These are phyloP conservation scores for Colletotrichum viniferum DNA, from an alignment of 2,329 filamentous ascomycete genomes.

Conservation along the genomic window DNA sequence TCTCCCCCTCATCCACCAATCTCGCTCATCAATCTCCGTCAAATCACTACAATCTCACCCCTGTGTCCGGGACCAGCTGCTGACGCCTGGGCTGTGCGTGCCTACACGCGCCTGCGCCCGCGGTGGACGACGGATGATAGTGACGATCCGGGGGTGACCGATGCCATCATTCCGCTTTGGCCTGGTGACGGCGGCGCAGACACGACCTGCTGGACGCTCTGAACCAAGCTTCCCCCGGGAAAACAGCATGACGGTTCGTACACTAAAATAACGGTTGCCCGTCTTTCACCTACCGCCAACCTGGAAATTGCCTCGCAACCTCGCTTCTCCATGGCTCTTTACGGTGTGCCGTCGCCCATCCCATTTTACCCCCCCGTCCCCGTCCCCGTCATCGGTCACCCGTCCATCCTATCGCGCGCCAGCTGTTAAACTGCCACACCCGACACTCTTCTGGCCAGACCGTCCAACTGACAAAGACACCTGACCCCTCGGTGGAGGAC, in stretches of 20 bases:
- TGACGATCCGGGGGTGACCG: conserved; percentile 13
- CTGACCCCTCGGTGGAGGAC: conserved; percentile 21
- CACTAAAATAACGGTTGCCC: conserved; percentile 13
- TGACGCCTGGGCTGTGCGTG: conserved; percentile 13
- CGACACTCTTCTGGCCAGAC: conserved; percentile 1
- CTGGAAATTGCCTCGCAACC: neutral
- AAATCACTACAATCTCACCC: neutral
- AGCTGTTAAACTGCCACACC: conserved; percentile 1
- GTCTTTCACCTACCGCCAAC: neutral
- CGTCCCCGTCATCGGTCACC: conserved; percentile 12
- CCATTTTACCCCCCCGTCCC: neutral
- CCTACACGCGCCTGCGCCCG: conserved; percentile 2
- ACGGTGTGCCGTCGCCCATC: neutral
- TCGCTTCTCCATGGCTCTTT: neutral
- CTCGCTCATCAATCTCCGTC: conserved; percentile 1
- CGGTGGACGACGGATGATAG: neutral
- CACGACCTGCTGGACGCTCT: neutral
- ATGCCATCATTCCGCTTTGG: conserved; percentile 20
- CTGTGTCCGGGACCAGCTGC: conserved; percentile 13
- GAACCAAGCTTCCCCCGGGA: neutral
- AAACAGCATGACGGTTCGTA: neutral
- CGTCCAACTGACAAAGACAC: conserved; percentile 18
- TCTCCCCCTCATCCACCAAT: neutral
- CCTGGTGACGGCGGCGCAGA: conserved; percentile 13
- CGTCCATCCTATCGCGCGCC: conserved; percentile 7